Evolutionary conservation across 2,329 filamentous ascomycete genomes (phyloP), one percentile per base, ranked within the genome.

Genomic region (Penicillium sp.): DNA sequence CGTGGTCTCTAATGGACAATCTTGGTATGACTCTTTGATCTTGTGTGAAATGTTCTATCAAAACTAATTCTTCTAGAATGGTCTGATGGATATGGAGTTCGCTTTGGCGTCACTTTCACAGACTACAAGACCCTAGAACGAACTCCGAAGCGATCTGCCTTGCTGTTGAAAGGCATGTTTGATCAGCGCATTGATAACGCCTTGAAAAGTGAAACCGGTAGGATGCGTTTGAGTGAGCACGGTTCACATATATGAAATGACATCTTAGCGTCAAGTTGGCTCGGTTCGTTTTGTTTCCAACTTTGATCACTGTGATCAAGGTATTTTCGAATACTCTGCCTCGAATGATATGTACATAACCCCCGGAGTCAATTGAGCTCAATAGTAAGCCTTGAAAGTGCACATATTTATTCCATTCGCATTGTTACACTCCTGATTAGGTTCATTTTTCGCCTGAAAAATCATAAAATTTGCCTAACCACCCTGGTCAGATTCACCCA

Each of bases 1-100:
- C 66, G 9, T 71, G 69, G 69, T 68, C 65, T 5, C 55, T 71
- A 54, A 60, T 71, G 55, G 63, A 71, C 46, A 71, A 70, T 50
- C 46, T 73, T 36, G 72, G 70, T 71, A 62, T 51, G 67, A 59
- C 1, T 22, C 9, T 43, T n/a, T n/a, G 21, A 4, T 36, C n/a
- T 22, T 43, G 24, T 14, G 4, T 22, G 1, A 4, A 38, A 44
- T 45, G 50, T 38, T 48, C 13, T n/a, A 36, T 7, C 31, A 21
- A 1, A 11, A 6, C 27, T 47, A 29, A 29, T 34, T 32, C 16
- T 14, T 43, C 9, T 34, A 67, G 64, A 67, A 58, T 68, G 66
- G 66, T 68, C 64, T 10, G 61, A 63, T 55, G 66, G 66, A 10
- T 68, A 66, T 45, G 62, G 62, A 18, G 52, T 60, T 47, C 61